Percentiles rank a stretch among this genome's conserved stretches.
Evolutionary conservation across 2,329 filamentous ascomycete species (phyloP).

Genomic region (Neonectria coccinea): DNA sequence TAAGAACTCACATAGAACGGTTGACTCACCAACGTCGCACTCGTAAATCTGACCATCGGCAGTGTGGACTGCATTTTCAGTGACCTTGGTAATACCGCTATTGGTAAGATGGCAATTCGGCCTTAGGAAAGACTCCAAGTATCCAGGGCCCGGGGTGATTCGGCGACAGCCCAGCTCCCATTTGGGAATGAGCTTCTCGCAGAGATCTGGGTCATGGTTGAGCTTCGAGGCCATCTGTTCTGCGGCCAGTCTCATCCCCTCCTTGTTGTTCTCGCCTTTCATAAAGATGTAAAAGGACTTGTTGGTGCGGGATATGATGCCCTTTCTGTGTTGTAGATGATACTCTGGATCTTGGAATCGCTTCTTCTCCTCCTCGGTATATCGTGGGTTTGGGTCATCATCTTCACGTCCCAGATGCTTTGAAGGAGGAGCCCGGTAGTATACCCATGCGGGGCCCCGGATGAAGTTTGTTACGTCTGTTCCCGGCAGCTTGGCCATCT

Average conservation of each 20-base stretch:
- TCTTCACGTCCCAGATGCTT: constrained; percentile 46
- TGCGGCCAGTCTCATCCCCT: constrained; percentile 37
- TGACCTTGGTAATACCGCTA: constrained; percentile 36
- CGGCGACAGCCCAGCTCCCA: constrained; percentile 39
- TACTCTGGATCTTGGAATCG: constrained; percentile 63
- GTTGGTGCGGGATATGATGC: constrained; percentile 43
- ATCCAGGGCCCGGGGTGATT: constrained; percentile 39
- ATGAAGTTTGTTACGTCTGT: constrained; percentile 50
- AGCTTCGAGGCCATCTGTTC: constrained; percentile 42
- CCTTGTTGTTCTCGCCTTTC: constrained; percentile 39
- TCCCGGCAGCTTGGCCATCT: constrained; percentile 45
- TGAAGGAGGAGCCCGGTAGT: constrained; percentile 49
- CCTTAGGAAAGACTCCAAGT: constrained; percentile 36
- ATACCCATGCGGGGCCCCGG: constrained; percentile 52
- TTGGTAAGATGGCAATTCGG: constrained; percentile 39
- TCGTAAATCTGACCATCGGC: constrained; percentile 38
- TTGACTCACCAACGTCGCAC: constrained; percentile 39
- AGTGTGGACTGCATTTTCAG: constrained; percentile 33
- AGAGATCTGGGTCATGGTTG: constrained; percentile 36
- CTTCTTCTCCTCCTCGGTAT: constrained; percentile 56
- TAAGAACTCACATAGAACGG: too few relatives aligned
- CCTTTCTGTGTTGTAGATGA: constrained; percentile 63
- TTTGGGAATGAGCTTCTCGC: constrained; percentile 38
- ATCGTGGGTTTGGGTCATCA: constrained; percentile 46
- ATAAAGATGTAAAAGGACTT: constrained; percentile 52